Conservation (phyloP, 148 eudicot genomes). For the Silene latifolia region DNA sequence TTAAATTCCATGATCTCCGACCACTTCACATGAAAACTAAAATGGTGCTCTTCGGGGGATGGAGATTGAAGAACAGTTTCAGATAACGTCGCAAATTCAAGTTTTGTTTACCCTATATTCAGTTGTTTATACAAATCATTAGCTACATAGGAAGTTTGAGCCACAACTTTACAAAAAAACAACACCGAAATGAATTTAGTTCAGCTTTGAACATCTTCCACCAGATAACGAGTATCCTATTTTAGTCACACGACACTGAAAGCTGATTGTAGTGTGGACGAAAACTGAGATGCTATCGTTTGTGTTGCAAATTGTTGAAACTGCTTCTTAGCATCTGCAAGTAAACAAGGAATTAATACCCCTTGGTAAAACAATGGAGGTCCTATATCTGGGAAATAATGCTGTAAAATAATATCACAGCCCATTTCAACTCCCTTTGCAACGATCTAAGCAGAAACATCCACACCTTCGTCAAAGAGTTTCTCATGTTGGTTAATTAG, state of each 20-base stretch:
- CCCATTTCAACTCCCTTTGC: not conserved
- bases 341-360: conserved; percentile 7
- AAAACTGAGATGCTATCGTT: conserved; percentile 75
- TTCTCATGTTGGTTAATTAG: too few relatives aligned
- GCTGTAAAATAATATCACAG: not conserved
- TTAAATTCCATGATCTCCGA: not conserved
- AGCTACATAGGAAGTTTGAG: conserved; percentile 12
- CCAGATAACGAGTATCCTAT: conserved; percentile 3
- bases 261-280: conserved; percentile 78
- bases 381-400: not conserved
- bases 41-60: not conserved
- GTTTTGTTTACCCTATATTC: conserved; percentile 10
- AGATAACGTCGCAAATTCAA: not conserved
- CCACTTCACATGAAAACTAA: not conserved
- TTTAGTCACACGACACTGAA: conserved; percentile 69
- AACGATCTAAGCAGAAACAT: too few relatives aligned
- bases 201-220: conserved; percentile 20
- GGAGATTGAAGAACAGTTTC: not conserved
- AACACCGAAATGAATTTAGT: conserved; percentile 24
- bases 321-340: conserved; percentile 97
- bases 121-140: conserved; percentile 28
- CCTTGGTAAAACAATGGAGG: not conserved
- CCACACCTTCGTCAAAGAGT: too few relatives aligned
- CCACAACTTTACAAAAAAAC: conserved; percentile 30
- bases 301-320: conserved; percentile 90